Percentiles rank a stretch among this genome's conserved stretches.
These are phyloP conservation scores for Jacaranda mimosifolia DNA, from an alignment of 257 asterid species.

Conservation along the genomic window DNA sequence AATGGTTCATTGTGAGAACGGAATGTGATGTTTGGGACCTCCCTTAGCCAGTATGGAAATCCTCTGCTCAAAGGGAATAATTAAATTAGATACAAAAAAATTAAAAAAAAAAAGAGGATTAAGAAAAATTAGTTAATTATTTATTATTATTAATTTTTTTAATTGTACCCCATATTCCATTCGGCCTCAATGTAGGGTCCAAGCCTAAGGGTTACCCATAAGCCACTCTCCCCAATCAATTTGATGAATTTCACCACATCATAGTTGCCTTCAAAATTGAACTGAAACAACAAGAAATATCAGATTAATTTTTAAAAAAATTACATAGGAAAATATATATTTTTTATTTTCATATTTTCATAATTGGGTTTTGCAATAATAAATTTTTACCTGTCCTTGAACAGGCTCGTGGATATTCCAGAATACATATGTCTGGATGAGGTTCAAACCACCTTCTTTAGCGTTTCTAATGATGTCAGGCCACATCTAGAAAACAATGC, in stretches of 20 bases:
- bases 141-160: not conserved
- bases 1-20: conserved; percentile 88
- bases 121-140: not conserved
- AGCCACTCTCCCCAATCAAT: conserved; percentile 60
- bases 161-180: conserved; percentile 77
- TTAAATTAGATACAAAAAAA: not conserved
- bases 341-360: not conserved
- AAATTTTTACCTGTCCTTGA: conserved; percentile 64
- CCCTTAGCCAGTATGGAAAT: conserved; percentile 83
- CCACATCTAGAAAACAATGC: conserved; percentile 62
- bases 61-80: conserved; percentile 51
- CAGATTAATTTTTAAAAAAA: not conserved
- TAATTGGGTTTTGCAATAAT: no score
- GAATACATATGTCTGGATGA: conserved; percentile 78
- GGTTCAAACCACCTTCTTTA: conserved; percentile 79
- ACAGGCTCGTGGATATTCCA: conserved; percentile 88
- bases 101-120: not conserved
- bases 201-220: conserved; percentile 77
- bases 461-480: conserved; percentile 62
- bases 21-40: conserved; percentile 73
- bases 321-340: not conserved
- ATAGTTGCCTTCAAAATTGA: conserved; percentile 67
- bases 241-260: conserved; percentile 76
- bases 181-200: conserved; percentile 92
- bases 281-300: conserved; percentile 43